Evolutionary conservation across 2,329 filamentous ascomycete species (phyloP).

Genomic region (Pseudomassariella vexata): DNA sequence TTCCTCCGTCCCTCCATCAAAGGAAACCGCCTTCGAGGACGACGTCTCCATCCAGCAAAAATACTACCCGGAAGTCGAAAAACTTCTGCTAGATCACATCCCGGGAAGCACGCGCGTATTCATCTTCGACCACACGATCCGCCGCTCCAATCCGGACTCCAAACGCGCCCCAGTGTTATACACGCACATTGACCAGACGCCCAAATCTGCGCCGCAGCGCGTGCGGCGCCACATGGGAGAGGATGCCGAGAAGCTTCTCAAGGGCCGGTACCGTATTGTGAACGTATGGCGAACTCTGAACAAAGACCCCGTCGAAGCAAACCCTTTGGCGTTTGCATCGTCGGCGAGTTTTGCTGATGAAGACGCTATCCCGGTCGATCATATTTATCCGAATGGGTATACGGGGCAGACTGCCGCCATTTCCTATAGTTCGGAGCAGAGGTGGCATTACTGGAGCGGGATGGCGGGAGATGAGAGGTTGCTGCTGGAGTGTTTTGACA

Average conservation of each 20-base stretch:
- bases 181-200: slow-evolving; percentile 82
- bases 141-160: slow-evolving; percentile 55
- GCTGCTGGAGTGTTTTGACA: slow-evolving; percentile 75
- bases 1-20: slow-evolving; percentile 48
- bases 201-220: slow-evolving; percentile 57
- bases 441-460: slow-evolving; percentile 76
- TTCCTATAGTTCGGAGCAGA: slow-evolving; percentile 51
- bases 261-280: slow-evolving; percentile 71
- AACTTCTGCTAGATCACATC: slow-evolving; percentile 60
- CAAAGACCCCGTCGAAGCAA: slow-evolving; percentile 54
- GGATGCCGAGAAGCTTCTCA: slow-evolving; percentile 61
- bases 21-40: slow-evolving; percentile 57
- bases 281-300: slow-evolving; percentile 76
- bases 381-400: slow-evolving; percentile 63
- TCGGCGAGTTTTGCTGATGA: slow-evolving; percentile 53
- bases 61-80: slow-evolving; percentile 84
- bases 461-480: slow-evolving; percentile 70
- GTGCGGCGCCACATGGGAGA: slow-evolving; percentile 60
- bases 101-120: slow-evolving; percentile 61
- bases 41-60: slow-evolving; percentile 61
- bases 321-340: slow-evolving; percentile 64
- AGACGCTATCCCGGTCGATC: slow-evolving; percentile 67
- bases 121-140: slow-evolving; percentile 85
- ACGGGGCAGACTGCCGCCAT: slow-evolving; percentile 72
- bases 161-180: slow-evolving; percentile 62